Base-by-base conservation (phyloP, 164 flowering plant species). In the Magnolia sinica region DNA sequence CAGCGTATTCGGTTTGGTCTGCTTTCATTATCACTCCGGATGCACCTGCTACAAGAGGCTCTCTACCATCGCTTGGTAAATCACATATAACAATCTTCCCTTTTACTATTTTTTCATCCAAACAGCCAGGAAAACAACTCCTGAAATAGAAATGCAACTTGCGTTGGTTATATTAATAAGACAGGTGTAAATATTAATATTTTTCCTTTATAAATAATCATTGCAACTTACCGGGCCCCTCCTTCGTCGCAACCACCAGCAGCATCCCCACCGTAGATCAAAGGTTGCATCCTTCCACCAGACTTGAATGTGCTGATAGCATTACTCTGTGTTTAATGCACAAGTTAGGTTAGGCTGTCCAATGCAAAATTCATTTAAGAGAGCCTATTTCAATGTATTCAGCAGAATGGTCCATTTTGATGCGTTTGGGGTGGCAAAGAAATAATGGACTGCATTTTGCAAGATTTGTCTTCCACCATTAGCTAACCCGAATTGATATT, bases 81-180 rank as follows among this genome's bases (percentile, higher is more conserved):
- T 87, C 92, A 66, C 93, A 91, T 0, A 91, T 31, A 50, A 91
- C 87, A 20, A 91, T 87, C 80, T 84, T 88, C 1, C 88, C 92
- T 51, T 79, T 81, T 51, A 87, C 88, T 70, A 76, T 31, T 3
- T 9, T 76, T 19, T 50, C 2, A 45, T 87, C 82, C 78, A 91
- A 64, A 6, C 87, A 82, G 31, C 68, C 55, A 0, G 16, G 6
- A 1, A 0, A 0, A 74, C 95, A 91, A 55, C 20, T 78, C 81
- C 92, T 89, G 79, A 20, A 50, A 14, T 19, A 49, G 27, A 68
- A 20, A 10, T 55, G 61, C 13, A 16, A 10, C 13, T 55, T 2
- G 11, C 11, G 0, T 10, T 7, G 61, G 18, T 55, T 10, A 10
- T 10, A 55, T 16, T 10, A 55, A 55, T 10, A 16, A 55, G 61